Evolutionary conservation across 192 early-diverging fungal genomes (phyloP).

Genomic region (Coemansia biformis): DNA sequence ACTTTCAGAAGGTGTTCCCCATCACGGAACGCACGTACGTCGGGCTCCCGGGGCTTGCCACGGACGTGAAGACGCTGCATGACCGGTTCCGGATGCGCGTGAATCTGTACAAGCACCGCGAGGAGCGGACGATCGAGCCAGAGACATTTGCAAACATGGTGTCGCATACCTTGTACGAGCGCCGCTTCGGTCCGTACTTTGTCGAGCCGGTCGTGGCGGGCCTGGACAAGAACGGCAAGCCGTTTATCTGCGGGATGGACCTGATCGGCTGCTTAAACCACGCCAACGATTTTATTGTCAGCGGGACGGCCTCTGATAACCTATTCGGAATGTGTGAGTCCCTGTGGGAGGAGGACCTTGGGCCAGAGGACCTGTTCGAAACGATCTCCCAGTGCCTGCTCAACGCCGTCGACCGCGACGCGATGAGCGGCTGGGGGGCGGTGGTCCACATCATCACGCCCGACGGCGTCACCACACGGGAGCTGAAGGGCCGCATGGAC

Average conservation of each 20-base stretch:
- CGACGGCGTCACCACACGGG: slow-evolving; percentile 78
- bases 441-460: slow-evolving; percentile 90
- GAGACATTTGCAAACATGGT: slow-evolving; percentile 90
- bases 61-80: slow-evolving; percentile 91
- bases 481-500: slow-evolving; percentile 70
- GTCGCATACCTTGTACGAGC: slow-evolving; percentile 91
- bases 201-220: slow-evolving; percentile 93
- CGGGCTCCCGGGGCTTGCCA: slow-evolving; percentile 91
- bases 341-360: slow-evolving; percentile 96
- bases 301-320: slow-evolving; percentile 78
- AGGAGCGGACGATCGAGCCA: slow-evolving; percentile 94
- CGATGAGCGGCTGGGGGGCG: slow-evolving; percentile 93
- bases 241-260: slow-evolving; percentile 93
- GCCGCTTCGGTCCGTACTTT: slow-evolving; percentile 95
- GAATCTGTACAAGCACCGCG: slow-evolving; percentile 93
- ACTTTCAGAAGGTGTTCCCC: slow-evolving; percentile 92
- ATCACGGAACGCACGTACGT: slow-evolving; percentile 80
- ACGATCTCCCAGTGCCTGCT: slow-evolving; percentile 91
- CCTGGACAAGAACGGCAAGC: slow-evolving; percentile 79
- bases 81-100: slow-evolving; percentile 88
- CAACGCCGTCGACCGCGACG: slow-evolving; percentile 92
- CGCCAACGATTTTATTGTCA: slow-evolving; percentile 92
- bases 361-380: slow-evolving; percentile 96
- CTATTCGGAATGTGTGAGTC: slow-evolving; percentile 96
- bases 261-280: slow-evolving; percentile 91